Evolutionary conservation across 345 rosid genomes (phyloP).

Genomic region (Linum usitatissimum): DNA sequence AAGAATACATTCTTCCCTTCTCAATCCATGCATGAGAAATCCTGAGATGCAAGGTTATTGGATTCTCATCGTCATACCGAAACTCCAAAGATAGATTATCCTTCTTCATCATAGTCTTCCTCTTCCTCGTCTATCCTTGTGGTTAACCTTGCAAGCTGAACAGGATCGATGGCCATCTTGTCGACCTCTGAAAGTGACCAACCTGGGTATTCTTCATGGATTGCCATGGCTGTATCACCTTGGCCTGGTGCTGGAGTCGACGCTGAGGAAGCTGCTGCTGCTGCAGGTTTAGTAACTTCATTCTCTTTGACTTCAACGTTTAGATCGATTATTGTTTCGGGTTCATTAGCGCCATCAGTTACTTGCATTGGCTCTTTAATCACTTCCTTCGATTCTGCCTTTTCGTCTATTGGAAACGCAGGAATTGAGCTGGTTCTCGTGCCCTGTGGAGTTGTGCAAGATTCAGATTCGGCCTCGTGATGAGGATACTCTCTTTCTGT

Average conservation of each 20-base stretch:
- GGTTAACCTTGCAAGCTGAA: constrained; percentile 61
- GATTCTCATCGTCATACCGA: too few relatives aligned
- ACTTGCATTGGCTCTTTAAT: constrained; percentile 26
- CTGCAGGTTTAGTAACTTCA: constrained; percentile 23
- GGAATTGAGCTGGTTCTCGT: constrained; percentile 17
- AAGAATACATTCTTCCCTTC: too few relatives aligned
- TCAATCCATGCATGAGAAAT: too few relatives aligned
- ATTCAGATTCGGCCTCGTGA: constrained; percentile 53
- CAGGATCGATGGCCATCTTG: constrained; percentile 56
- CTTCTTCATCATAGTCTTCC: constrained; percentile 97
- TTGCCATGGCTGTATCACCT: constrained; percentile 25
- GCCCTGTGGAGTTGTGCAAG: constrained; percentile 21
- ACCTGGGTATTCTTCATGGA: constrained; percentile 69
- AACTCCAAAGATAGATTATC: constrained; percentile 16
- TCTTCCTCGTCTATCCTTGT: constrained; percentile 74
- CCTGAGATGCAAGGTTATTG: too few relatives aligned
- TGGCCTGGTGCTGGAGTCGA: constrained; percentile 1
- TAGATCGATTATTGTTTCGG: constrained; percentile 60
- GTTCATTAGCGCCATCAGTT: constrained; percentile 33
- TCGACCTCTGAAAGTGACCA: constrained; percentile 65
- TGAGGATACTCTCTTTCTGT: constrained; percentile 55
- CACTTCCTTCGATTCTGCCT: constrained; percentile 32
- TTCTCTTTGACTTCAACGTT: constrained; percentile 51
- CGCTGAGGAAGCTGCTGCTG: background rate
- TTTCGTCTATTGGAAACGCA: constrained; percentile 30